phyloP scores from a whole-genome alignment of 345 rosid genomes.

The Kandelia obovata region DNA sequence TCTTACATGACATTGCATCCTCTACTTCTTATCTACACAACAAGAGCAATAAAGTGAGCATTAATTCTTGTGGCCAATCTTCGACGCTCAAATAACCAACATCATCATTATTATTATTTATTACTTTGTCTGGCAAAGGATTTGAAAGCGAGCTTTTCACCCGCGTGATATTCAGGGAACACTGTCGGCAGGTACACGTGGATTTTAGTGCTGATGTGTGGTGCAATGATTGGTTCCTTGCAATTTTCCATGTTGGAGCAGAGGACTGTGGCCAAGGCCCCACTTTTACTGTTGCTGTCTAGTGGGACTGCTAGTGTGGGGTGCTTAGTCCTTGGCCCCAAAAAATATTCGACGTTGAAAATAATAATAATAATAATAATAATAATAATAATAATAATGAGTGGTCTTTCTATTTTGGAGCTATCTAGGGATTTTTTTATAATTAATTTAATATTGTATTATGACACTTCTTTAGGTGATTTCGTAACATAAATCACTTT shows the following conservation, averaged over 20 bases:
- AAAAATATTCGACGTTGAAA: no score
- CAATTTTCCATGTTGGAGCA: background rate
- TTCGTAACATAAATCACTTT: no score
- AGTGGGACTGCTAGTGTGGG: no score
- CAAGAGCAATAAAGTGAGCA: slow-evolving; percentile 29
- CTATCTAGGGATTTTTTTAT: background rate
- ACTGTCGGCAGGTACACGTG: slow-evolving; percentile 38
- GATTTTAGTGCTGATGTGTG: background rate
- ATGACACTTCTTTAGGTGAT: no score
- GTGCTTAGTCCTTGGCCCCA: no score
- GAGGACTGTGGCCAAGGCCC: no score
- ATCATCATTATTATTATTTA: no score
- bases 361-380: no score
- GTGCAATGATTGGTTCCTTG: background rate
- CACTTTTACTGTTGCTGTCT: no score
- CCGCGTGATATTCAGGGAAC: slow-evolving; percentile 35
- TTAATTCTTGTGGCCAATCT: slow-evolving; percentile 22
- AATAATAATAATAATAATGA: background rate
- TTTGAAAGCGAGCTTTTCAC: slow-evolving; percentile 33
- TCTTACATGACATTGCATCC: background rate
- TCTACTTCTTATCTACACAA: slow-evolving; percentile 12
- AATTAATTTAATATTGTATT: no score
- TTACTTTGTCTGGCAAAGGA: slow-evolving; percentile 19
- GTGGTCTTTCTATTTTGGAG: background rate
- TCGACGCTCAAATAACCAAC: slow-evolving; percentile 25